A percentile compares a stretch with the other conserved stretches of the same genome.
Evolutionary conservation across 2,329 filamentous ascomycete species (phyloP).

Genomic region (Sphaerulina musiva): DNA sequence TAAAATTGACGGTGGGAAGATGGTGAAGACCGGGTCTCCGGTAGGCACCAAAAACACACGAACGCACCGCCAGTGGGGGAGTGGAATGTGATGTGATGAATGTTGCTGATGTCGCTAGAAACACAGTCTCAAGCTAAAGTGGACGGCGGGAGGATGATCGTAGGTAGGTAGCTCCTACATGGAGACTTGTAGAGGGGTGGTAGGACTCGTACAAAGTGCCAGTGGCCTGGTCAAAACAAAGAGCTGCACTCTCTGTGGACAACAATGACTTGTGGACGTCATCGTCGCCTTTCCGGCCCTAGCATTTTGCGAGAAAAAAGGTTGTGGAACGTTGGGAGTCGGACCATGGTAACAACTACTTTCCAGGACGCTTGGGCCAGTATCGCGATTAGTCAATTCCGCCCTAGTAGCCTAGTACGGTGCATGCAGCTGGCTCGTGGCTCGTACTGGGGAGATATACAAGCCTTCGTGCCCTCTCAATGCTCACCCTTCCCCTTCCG

Average conservation of each 20-base stretch:
- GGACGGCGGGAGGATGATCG: no score
- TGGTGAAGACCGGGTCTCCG: neutral
- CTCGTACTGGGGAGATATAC: conserved; percentile 4
- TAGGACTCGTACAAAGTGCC: neutral
- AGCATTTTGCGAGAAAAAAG: neutral
- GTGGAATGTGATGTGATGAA: neutral
- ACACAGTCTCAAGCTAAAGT: neutral
- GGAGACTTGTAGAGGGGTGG: no score
- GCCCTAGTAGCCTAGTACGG: neutral
- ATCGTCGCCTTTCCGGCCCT: neutral
- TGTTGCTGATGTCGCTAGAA: neutral
- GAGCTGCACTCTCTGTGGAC: neutral
- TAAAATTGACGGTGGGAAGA: neutral
- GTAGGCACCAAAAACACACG: neutral
- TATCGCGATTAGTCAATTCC: neutral
- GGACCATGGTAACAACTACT: neutral
- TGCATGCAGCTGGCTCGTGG: neutral
- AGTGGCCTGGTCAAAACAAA: neutral
- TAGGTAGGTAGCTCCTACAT: no score
- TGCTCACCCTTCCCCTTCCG: neutral
- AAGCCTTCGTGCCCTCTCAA: neutral
- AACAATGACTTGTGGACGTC: neutral
- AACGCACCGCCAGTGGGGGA: neutral
- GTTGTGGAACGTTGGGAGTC: neutral
- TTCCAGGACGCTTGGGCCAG: conserved; percentile 10